These are phyloP conservation scores for Saprolegnia parasitica DNA, from an alignment of 352 stramenopile genomes.

Conservation along the genomic window DNA sequence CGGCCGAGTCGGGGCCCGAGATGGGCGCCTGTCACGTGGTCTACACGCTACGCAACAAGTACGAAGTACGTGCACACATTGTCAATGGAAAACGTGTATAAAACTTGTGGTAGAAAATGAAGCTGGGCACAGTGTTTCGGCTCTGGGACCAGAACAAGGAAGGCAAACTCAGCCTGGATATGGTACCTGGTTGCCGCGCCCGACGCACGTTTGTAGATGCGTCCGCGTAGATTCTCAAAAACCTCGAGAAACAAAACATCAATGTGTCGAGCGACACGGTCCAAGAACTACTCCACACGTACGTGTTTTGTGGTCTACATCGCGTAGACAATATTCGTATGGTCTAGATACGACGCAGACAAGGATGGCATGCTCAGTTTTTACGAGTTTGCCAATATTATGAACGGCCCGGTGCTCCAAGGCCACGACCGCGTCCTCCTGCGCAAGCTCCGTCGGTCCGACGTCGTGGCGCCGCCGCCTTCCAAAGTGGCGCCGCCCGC, in stretches of 20 bases:
- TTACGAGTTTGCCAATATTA: constrained; percentile 20
- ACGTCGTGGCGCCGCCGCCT: background rate
- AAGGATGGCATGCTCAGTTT: constrained; percentile 24
- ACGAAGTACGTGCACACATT: constrained; percentile 6
- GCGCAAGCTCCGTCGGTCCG: background rate
- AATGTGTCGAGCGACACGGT: background rate
- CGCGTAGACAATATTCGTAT: background rate
- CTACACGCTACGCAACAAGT: constrained; percentile 8
- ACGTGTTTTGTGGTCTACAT: background rate
- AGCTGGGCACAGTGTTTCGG: constrained; percentile 16
- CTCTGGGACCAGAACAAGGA: constrained; percentile 23
- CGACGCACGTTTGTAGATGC: background rate
- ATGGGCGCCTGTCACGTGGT: constrained; percentile 12
- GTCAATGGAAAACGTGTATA: too few relatives aligned
- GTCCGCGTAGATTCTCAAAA: constrained; percentile 11
- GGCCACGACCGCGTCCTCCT: constrained; percentile 20
- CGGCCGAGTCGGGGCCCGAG: background rate
- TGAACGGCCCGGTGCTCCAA: constrained; percentile 15
- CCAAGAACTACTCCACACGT: constrained; percentile 21
- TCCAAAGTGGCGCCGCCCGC: background rate
- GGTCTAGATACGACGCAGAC: constrained; percentile 19
- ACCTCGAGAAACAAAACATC: constrained; percentile 23
- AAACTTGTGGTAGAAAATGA: constrained; percentile 16
- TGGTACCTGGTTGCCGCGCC: background rate
- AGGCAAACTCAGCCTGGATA: constrained; percentile 14